phyloP scores from a whole-genome alignment of 257 asterid genomes.

The Solanum rostratum region DNA sequence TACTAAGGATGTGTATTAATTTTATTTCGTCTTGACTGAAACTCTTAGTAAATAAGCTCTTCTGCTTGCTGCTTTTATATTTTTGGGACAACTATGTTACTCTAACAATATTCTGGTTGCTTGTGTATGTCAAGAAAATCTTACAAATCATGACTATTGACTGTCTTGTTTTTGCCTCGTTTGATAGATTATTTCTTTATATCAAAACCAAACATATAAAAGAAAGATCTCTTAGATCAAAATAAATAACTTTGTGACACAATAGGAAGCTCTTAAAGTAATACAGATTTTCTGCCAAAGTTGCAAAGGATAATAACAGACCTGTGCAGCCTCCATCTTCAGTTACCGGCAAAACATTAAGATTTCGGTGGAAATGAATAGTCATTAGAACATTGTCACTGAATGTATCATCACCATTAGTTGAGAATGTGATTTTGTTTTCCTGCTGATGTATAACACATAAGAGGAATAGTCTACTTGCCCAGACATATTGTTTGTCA shows the following conservation, averaged over 20 bases:
- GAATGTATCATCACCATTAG: slow-evolving; percentile 10
- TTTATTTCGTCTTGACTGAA: not conserved
- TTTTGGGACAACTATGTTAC: not conserved
- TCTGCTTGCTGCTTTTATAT: not conserved
- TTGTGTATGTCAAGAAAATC: not conserved
- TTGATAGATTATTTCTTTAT: not conserved
- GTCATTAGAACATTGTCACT: slow-evolving; percentile 19
- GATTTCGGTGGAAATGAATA: no score
- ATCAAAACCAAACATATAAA: not conserved
- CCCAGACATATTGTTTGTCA: not conserved
- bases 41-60: not conserved
- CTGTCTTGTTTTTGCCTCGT: not conserved
- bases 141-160: not conserved
- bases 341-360: no score
- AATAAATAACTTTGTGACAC: not conserved
- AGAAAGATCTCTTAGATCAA: no score
- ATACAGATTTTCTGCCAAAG: no score
- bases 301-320: no score
- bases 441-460: not conserved
- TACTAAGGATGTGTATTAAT: not conserved
- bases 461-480: no score
- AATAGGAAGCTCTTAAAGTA: no score
- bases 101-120: not conserved
- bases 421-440: slow-evolving; percentile 15
- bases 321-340: no score